Evolutionary conservation across 768 basidiomycete genomes (phyloP).

Genomic region (Phaeolepiota aurea): DNA sequence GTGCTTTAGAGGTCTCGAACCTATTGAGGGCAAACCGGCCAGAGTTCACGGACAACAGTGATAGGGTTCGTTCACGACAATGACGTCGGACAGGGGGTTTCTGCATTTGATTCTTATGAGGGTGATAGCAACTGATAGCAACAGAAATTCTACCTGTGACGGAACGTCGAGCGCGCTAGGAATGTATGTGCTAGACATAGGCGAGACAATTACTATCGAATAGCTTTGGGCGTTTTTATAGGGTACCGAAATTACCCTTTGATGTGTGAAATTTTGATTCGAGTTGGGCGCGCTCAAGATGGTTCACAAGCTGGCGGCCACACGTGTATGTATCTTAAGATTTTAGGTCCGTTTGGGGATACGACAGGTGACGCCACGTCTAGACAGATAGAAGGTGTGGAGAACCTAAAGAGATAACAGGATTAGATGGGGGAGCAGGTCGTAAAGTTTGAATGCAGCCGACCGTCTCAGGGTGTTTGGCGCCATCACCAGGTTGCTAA

Average conservation of each 20-base stretch:
- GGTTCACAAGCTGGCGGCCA: too few relatives aligned
- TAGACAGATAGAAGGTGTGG: neutral
- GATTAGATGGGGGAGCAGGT: neutral
- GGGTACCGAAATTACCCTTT: neutral
- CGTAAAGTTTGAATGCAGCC: neutral
- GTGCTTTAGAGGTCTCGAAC: slow-evolving; percentile 16
- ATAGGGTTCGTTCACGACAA: slow-evolving; percentile 14
- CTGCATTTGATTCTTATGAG: neutral
- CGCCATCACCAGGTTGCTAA: too few relatives aligned
- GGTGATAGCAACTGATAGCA: neutral
- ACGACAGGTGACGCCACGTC: neutral
- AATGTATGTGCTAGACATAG: neutral
- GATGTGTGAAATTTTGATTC: neutral
- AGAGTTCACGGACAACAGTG: slow-evolving; percentile 19
- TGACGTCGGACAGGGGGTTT: neutral
- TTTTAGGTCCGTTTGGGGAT: neutral
- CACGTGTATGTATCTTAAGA: too few relatives aligned
- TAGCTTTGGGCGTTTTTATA: neutral
- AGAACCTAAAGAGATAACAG: neutral
- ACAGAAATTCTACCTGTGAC: neutral
- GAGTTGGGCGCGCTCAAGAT: neutral
- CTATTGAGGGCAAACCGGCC: slow-evolving; percentile 10
- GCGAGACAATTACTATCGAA: neutral
- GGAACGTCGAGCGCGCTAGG: too few relatives aligned
- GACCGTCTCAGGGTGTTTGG: neutral